phyloP scores from a whole-genome alignment of 176 grass and related monocot genomes.

The Zoysia pacifica region DNA sequence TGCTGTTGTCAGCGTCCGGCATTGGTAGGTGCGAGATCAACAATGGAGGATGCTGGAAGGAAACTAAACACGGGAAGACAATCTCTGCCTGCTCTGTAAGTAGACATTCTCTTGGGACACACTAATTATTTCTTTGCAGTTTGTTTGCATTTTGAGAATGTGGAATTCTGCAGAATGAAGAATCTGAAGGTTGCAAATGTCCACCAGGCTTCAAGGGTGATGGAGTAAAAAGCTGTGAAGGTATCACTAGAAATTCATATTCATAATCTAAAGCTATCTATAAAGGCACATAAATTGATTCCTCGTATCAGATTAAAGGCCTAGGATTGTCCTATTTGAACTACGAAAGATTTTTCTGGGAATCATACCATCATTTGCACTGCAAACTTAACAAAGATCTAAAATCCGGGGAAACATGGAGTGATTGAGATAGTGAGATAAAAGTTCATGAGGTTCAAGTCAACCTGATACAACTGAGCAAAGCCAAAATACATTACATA shows the following conservation, averaged over 20 bases:
- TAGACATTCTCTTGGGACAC: slow-evolving; percentile 28
- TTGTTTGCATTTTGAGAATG: slow-evolving; percentile 27
- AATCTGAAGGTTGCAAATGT: slow-evolving; percentile 82
- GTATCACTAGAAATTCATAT: slow-evolving; percentile 45
- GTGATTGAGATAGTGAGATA: background rate
- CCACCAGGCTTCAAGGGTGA: slow-evolving; percentile 75
- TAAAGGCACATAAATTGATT: slow-evolving; percentile 17
- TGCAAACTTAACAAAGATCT: background rate
- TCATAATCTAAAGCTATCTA: slow-evolving; percentile 9
- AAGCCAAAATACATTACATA: slow-evolving; percentile 2
- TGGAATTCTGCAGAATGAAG: slow-evolving; percentile 57
- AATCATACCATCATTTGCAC: background rate
- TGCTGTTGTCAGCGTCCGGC: slow-evolving; percentile 64
- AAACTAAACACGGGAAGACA: slow-evolving; percentile 64
- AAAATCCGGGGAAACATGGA: background rate
- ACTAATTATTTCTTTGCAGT: background rate
- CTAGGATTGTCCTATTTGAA: background rate
- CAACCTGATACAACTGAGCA: background rate
- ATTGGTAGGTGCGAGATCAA: slow-evolving; percentile 73
- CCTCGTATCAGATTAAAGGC: background rate
- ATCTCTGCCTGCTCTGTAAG: slow-evolving; percentile 88
- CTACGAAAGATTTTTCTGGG: background rate
- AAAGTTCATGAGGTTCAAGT: background rate
- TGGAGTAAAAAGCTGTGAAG: slow-evolving; percentile 73
- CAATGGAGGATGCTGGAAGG: slow-evolving; percentile 88